phyloP scores from a whole-genome alignment of 768 basidiomycete genomes.

The Astraeus odoratus region DNA sequence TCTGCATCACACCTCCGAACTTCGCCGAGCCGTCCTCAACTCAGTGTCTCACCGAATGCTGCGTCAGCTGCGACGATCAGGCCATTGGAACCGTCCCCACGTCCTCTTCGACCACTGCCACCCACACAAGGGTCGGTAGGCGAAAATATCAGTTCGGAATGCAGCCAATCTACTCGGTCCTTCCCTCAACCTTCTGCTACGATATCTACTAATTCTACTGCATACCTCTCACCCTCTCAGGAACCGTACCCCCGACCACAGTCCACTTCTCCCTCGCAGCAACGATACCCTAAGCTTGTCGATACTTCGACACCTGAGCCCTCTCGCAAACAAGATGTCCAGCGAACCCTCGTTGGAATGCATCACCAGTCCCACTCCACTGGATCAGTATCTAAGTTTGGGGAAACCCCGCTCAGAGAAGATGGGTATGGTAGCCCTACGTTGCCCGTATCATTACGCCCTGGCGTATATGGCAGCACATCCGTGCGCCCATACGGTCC shows the following conservation, averaged over 20 bases:
- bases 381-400: conserved; percentile 25
- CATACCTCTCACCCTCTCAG: conserved; percentile 38
- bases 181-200: conserved; percentile 19
- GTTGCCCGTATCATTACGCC: conserved; percentile 21
- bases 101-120: conserved; percentile 23
- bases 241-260: conserved; percentile 60
- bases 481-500: conserved; percentile 26
- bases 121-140: conserved; percentile 19
- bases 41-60: conserved; percentile 17
- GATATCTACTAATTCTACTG: conserved; percentile 11
- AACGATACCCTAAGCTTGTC: conserved; percentile 17
- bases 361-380: conserved; percentile 24
- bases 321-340: conserved; percentile 23
- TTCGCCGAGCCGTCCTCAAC: conserved; percentile 25
- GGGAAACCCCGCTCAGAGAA: conserved; percentile 24
- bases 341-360: conserved; percentile 19
- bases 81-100: conserved; percentile 17
- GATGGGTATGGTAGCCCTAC: conserved; percentile 20
- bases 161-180: conserved; percentile 12
- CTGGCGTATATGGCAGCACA: conserved; percentile 19
- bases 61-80: conserved; percentile 6
- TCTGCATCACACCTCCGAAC: conserved; percentile 18
- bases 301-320: conserved; percentile 10
- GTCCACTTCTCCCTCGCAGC: conserved; percentile 42
- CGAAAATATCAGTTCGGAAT: conserved; percentile 16